Evolutionary conservation across 441 rosid species (phyloP), one percentile per base, ranked within the genome.

Genomic region (Dalechampia spathulata): DNA sequence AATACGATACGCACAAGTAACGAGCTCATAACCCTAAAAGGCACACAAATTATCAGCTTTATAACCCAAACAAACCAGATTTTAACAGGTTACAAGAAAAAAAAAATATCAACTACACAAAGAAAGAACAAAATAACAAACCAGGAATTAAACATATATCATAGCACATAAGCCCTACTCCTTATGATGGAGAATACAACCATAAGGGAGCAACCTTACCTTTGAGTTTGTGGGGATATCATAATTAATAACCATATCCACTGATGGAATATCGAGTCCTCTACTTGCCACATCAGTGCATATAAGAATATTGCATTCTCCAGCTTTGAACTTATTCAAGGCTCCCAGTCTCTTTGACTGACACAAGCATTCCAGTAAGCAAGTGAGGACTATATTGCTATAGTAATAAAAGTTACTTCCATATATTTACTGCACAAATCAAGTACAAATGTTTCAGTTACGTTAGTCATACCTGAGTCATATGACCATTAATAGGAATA

Each of bases 261-360:
- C 99, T 0, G 96, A 77, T 2, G 99, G 95, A 65, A 93, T 90
- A 78, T 93, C 95, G 17, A 90, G 97, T 63, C 97, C 99, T 78
- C 99, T 83, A 68, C 97, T 90, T 41, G 96, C 97, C 69, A 90
- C 96, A 65, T 93, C 97, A 26, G 97, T 90, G 67, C 96, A 90
- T 62, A 90, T 79, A 67, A 93, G 92, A 62, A 90, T 79, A 68
- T 83, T 85, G 64, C 97, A 93, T 62, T 90, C 99, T 67, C 91
- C 93, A 53, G 97, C 86, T 78, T 90, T 87, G 67, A 93, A 90
- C 82, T 82, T 87, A 65, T 79, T 93, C 64, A 93, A 76, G 57
- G 99, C 95, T 60, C 99, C 96, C 36, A 93, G 85, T 71, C 99
- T 85, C 72, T 87, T 93, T n/a, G 97, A 52, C 99, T 90, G 87